A percentile compares a stretch with the other conserved stretches of the same genome.
Evolutionary conservation across 73 alveolate genomes (phyloP).

Genomic region (Paraurostyla sp.): DNA sequence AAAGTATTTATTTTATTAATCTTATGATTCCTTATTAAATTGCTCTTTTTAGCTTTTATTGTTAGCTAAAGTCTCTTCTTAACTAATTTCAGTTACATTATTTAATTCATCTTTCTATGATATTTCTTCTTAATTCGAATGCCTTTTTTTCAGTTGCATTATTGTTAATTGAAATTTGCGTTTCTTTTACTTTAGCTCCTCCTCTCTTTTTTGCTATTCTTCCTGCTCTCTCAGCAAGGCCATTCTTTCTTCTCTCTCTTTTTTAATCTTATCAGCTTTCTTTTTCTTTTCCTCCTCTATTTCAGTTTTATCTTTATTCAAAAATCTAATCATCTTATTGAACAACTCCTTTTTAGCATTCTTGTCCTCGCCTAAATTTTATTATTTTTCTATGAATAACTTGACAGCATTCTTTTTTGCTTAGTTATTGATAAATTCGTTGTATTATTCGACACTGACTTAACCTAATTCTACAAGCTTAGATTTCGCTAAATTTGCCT

Average conservation of each 20-base stretch:
- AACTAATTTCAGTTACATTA: too few relatives aligned
- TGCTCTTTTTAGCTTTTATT: neutral
- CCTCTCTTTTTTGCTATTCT: neutral
- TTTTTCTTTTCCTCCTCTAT: neutral
- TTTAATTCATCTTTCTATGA: too few relatives aligned
- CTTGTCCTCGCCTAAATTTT: neutral
- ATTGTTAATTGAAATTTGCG: neutral
- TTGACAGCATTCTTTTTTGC: constrained; percentile 12
- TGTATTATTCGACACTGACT: neutral
- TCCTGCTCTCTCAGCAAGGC: neutral
- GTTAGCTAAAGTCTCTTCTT: neutral
- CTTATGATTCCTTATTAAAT: neutral
- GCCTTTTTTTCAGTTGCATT: too few relatives aligned
- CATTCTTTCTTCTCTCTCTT: neutral
- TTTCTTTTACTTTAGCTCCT: neutral
- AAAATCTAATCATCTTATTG: neutral
- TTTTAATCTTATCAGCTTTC: neutral
- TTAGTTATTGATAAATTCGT: neutral
- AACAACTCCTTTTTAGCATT: neutral
- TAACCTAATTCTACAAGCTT: constrained; percentile 17
- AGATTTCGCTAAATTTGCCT: neutral
- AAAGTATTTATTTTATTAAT: too few relatives aligned
- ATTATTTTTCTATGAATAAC: neutral
- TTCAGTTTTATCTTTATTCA: neutral
- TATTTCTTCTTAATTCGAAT: too few relatives aligned